Percentiles rank a stretch among this genome's conserved stretches.
Conservation (phyloP, 805 yeast genomes). For the Komagataella populi region DNA sequence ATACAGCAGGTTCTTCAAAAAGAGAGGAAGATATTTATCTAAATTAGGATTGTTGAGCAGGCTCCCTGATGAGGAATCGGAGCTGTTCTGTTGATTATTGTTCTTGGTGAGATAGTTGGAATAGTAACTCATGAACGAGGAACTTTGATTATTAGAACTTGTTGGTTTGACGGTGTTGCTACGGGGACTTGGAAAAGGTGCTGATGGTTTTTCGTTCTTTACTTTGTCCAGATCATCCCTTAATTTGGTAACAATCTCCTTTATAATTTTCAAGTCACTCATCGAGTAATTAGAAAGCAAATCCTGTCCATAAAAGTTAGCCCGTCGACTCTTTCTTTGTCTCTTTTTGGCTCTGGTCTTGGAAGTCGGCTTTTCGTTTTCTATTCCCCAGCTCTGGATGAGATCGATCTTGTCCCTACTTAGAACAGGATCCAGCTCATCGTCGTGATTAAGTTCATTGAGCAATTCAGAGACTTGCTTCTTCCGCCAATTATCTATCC, state of each 20-base stretch:
- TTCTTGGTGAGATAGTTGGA: constrained; percentile 1
- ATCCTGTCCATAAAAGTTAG: constrained; percentile 10
- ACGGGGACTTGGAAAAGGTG: background rate
- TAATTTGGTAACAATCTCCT: constrained; percentile 8
- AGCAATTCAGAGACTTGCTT: constrained; percentile 13
- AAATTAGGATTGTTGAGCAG: constrained; percentile 4
- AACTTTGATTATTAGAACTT: background rate
- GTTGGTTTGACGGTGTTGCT: background rate
- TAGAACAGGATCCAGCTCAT: constrained; percentile 7
- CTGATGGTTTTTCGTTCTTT: background rate
- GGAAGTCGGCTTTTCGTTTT: constrained; percentile 6
- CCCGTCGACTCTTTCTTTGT: background rate
- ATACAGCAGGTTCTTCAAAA: constrained; percentile 4
- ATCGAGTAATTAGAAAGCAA: constrained; percentile 8
- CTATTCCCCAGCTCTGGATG: constrained; percentile 19
- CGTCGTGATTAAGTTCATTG: constrained; percentile 6
- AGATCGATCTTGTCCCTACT: constrained; percentile 12
- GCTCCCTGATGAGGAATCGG: background rate
- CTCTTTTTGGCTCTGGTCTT: constrained; percentile 1
- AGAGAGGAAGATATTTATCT: constrained; percentile 7
- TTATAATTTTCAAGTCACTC: constrained; percentile 10
- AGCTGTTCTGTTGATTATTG: background rate
- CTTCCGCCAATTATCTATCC: constrained; percentile 18
- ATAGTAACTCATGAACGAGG: constrained; percentile 1
- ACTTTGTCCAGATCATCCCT: constrained; percentile 4